A percentile compares a stretch with the other conserved stretches of the same genome.
These are phyloP conservation scores for Scheffersomyces quercinus DNA, from an alignment of 1,139 yeast species.

Conservation along the genomic window DNA sequence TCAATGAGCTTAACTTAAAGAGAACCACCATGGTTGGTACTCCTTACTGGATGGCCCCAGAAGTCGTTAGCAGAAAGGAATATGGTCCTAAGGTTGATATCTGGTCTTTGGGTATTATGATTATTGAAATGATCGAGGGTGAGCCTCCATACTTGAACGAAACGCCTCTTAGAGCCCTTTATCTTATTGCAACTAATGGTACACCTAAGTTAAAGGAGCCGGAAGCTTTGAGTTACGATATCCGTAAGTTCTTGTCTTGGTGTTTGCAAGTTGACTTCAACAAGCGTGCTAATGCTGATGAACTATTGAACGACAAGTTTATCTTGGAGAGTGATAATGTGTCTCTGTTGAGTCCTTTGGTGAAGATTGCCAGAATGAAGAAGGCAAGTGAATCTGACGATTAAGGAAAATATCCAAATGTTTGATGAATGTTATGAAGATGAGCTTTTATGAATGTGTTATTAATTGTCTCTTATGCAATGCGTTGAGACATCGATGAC, in stretches of 20 bases:
- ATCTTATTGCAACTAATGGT: slow-evolving; percentile 92
- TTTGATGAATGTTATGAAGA: no score
- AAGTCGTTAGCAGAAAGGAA: slow-evolving; percentile 89
- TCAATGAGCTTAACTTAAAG: slow-evolving; percentile 79
- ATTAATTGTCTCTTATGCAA: no score
- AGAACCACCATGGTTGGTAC: slow-evolving; percentile 99
- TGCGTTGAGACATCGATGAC: no score
- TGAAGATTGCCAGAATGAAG: slow-evolving; percentile 82
- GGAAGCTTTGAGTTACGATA: slow-evolving; percentile 66
- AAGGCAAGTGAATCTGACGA: slow-evolving; percentile 55
- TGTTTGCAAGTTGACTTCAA: slow-evolving; percentile 85
- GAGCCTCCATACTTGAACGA: slow-evolving; percentile 97
- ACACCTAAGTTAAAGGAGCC: slow-evolving; percentile 92
- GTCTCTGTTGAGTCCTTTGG: slow-evolving; percentile 80
- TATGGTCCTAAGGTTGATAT: slow-evolving; percentile 97
- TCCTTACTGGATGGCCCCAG: slow-evolving; percentile 99
- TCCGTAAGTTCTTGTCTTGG: slow-evolving; percentile 72
- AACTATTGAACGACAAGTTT: slow-evolving; percentile 71
- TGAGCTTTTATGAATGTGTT: no score
- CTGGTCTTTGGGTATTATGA: slow-evolving; percentile 97
- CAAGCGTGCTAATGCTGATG: slow-evolving; percentile 77
- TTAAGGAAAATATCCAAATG: background rate
- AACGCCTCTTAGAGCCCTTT: slow-evolving; percentile 88
- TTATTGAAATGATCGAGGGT: slow-evolving; percentile 97
- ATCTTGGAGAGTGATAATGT: slow-evolving; percentile 73